Evolutionary conservation across 2,329 filamentous ascomycete species (phyloP), one percentile per base, ranked within the genome.

Genomic region (Epichloe gansuensis): DNA sequence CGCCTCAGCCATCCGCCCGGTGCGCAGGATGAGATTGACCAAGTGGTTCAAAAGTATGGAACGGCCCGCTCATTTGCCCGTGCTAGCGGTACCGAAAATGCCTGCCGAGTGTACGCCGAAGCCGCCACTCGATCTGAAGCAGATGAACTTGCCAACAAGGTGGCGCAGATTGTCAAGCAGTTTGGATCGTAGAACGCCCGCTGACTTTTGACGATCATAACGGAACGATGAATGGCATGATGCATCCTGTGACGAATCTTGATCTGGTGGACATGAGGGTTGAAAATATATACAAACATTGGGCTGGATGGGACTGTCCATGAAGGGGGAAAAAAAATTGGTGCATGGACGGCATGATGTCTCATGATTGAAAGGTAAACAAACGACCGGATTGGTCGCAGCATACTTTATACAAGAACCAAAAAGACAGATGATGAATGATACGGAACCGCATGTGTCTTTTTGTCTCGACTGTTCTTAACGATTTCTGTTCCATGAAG

Each of bases 71-170:
- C 87, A 48, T 98, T 98, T 68, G 93, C 89, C 7, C 84, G 93
- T 60, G 89, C 93, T 39, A 93, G 86, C 58, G 93, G 93, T 34
- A 98, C 93, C 0, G 93, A 98, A 69, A 94, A 98, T 67, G 91
- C 89, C 2, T 90, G 95, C 60, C 81, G 93, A 56, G 90, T 98
- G 21, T 98, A 98, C 64, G 91, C 91, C 7, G 93, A 98, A 71
- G 93, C 93, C 4, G 87, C 87, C 39, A 93, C 87, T 46, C 82
- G 87, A 57, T 86, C 83, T 15, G 91, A 97, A 69, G 89, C 90
- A 1, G 90, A 96, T 62, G 89, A 95, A 68, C 76, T 97, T 56
- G 89, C 90, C 53, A 82, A 82, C 61, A 87, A 89, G 66, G 89
- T 97, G 47, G 82, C 85, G 15, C 77, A 81, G 58, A 80, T 89